Percentiles rank a stretch among this genome's conserved stretches.
phyloP scores from a whole-genome alignment of 192 early-diverging fungal genomes.

The Diversispora eburnea region DNA sequence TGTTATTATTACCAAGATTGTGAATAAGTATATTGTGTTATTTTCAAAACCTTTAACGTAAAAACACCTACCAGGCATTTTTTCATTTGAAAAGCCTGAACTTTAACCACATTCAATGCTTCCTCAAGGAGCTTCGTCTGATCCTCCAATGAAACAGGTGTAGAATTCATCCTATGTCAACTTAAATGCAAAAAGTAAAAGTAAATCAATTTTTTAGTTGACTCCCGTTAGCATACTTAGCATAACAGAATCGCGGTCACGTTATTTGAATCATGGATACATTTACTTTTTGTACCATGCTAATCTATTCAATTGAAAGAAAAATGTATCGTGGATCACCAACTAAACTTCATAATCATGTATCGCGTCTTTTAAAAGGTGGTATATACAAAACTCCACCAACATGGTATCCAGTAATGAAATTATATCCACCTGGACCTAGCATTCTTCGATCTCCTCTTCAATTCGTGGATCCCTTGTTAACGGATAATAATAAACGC shows the following conservation, averaged over 20 bases:
- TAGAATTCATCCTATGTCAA: slow-evolving; percentile 29
- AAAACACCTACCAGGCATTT: slow-evolving; percentile 72
- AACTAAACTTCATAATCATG: slow-evolving; percentile 48
- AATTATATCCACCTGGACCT: slow-evolving; percentile 50
- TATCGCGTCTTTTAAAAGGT: slow-evolving; percentile 51
- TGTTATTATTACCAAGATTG: not conserved
- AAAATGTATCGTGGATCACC: slow-evolving; percentile 34
- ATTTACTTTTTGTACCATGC: too few relatives aligned
- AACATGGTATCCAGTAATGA: slow-evolving; percentile 49
- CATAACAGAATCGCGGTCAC: too few relatives aligned
- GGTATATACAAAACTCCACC: slow-evolving; percentile 50
- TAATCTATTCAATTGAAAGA: not conserved
- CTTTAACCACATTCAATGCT: slow-evolving; percentile 85
- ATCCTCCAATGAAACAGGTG: slow-evolving; percentile 63
- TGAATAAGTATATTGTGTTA: not conserved
- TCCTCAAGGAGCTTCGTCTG: slow-evolving; percentile 92
- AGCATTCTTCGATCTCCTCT: slow-evolving; percentile 47
- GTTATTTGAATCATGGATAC: too few relatives aligned
- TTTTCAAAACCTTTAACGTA: slow-evolving; percentile 4
- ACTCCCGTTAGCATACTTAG: too few relatives aligned
- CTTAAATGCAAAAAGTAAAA: too few relatives aligned
- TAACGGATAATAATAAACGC: not conserved
- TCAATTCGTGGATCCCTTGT: not conserved
- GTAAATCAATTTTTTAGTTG: too few relatives aligned
- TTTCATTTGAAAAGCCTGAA: slow-evolving; percentile 94